phyloP scores from a whole-genome alignment of 176 grass and related monocot species.

The Cenchrus fungigraminus region DNA sequence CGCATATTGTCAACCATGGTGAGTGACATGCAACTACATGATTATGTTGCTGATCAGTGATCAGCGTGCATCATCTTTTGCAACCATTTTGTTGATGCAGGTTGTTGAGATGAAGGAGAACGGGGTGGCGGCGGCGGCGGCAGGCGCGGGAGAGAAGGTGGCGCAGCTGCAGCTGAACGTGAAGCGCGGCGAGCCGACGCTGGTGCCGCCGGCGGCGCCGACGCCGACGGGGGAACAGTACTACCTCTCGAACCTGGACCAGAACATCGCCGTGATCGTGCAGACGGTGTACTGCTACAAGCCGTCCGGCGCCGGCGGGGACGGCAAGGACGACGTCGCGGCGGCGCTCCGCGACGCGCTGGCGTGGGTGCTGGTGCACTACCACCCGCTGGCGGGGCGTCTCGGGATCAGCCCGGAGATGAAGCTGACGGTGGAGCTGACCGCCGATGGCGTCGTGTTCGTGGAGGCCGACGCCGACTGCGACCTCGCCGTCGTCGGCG shows the following conservation, averaged over 20 bases:
- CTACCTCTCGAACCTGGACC: slow-evolving; percentile 98
- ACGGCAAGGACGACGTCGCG: slow-evolving; percentile 23
- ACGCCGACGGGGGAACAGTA: slow-evolving; percentile 75
- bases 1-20: slow-evolving; percentile 40
- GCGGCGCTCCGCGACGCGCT: slow-evolving; percentile 67
- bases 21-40: background rate
- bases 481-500: slow-evolving; percentile 64
- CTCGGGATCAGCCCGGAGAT: slow-evolving; percentile 72
- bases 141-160: background rate
- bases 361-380: slow-evolving; percentile 77
- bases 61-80: background rate
- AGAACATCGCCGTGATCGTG: slow-evolving; percentile 89
- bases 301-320: background rate
- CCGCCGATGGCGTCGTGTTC: slow-evolving; percentile 75
- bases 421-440: slow-evolving; percentile 86
- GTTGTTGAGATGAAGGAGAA: slow-evolving; percentile 58
- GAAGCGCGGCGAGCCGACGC: slow-evolving; percentile 50
- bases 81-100: background rate
- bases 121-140: slow-evolving; percentile 3
- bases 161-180: slow-evolving; percentile 42
- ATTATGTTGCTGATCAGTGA: background rate
- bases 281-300: slow-evolving; percentile 93
- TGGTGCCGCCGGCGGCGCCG: slow-evolving; percentile 60
- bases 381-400: slow-evolving; percentile 87
- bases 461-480: slow-evolving; percentile 83